phyloP scores from a whole-genome alignment of 208 protist genomes.

The Leishmania major region DNA sequence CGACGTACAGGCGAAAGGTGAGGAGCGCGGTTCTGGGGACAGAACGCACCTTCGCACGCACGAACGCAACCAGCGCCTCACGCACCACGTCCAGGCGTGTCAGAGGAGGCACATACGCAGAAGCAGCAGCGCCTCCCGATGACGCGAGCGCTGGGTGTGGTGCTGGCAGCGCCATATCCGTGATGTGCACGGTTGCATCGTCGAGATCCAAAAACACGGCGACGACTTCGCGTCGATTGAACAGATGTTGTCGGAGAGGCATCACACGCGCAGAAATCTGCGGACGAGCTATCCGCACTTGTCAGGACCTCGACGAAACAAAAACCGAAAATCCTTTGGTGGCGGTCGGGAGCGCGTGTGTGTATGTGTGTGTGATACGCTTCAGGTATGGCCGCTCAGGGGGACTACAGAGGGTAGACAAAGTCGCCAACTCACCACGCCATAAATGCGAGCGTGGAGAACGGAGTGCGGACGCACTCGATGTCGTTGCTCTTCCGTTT shows the following conservation, averaged over 20 bases:
- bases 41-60: conserved; percentile 38
- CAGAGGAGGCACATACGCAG: conserved; percentile 20
- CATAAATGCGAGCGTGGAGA: not conserved
- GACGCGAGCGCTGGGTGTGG: not conserved
- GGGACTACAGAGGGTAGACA: not conserved
- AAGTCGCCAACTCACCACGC: not conserved
- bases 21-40: conserved; percentile 27
- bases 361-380: no score
- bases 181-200: conserved; percentile 15
- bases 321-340: conserved; percentile 9
- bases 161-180: conserved; percentile 41
- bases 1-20: conserved; percentile 45
- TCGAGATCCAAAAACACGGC: conserved; percentile 61
- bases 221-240: conserved; percentile 47
- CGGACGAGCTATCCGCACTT: not conserved
- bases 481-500: not conserved
- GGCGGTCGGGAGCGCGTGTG: not conserved
- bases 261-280: not conserved
- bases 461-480: not conserved
- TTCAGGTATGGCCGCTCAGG: not conserved
- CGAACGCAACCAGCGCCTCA: conserved; percentile 43
- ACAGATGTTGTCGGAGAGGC: conserved; percentile 15
- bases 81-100: conserved; percentile 44
- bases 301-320: not conserved
- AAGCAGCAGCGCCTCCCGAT: not conserved